Percentiles rank a stretch among this genome's conserved stretches.
phyloP scores from a whole-genome alignment of 1,284 basidiomycete genomes.

The Apiotrichum akiyoshidainum region DNA sequence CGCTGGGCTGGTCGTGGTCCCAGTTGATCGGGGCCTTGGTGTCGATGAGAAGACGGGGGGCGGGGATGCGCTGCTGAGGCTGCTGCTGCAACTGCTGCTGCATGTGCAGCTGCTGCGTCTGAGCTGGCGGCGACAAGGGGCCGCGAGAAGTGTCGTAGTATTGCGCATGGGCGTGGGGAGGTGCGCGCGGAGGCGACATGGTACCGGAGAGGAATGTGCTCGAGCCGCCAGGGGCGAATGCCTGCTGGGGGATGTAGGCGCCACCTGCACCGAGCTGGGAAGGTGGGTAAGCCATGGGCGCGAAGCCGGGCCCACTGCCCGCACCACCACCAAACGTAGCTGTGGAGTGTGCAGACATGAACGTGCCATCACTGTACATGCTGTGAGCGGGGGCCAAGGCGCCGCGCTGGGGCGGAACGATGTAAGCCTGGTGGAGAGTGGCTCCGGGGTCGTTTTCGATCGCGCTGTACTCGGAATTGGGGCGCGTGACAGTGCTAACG shows the following conservation, averaged over 20 bases:
- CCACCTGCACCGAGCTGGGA: background rate
- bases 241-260: background rate
- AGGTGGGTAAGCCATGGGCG: background rate
- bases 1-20: background rate
- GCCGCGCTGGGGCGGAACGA: background rate
- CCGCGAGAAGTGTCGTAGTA: background rate
- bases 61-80: conserved; percentile 10
- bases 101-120: background rate
- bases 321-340: background rate
- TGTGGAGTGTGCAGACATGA: background rate
- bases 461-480: conserved; percentile 22
- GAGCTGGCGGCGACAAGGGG: background rate
- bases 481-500: conserved; percentile 25
- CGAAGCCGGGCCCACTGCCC: background rate
- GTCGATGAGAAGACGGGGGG: conserved; percentile 19
- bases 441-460: conserved; percentile 20
- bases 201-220: background rate
- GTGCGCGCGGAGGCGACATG: background rate
- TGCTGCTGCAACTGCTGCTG: background rate
- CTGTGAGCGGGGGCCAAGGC: background rate
- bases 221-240: background rate
- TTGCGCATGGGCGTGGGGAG: background rate
- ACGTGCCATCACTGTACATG: background rate
- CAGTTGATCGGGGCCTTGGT: conserved; percentile 12
- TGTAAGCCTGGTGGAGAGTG: background rate